These are phyloP conservation scores for Mycena metata DNA, from an alignment of 768 basidiomycete genomes.

Conservation along the genomic window DNA sequence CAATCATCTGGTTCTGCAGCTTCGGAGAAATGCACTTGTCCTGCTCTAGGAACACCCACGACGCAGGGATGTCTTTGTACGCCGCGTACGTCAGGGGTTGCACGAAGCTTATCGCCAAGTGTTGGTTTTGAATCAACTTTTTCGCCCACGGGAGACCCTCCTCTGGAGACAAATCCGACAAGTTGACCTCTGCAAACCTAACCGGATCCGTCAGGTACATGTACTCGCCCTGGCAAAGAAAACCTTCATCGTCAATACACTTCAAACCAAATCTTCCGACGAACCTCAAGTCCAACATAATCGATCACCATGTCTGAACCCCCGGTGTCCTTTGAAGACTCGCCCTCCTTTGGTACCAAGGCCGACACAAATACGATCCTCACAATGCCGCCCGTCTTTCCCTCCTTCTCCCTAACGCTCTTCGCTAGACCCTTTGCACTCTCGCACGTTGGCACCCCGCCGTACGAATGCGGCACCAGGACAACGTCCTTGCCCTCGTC, in stretches of 20 bases:
- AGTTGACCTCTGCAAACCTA: background rate
- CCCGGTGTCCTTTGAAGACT: background rate
- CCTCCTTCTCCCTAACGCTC: conserved; percentile 8
- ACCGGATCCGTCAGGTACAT: background rate
- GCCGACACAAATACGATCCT: conserved; percentile 7
- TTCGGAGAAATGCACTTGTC: background rate
- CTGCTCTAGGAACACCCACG: background rate
- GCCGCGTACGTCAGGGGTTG: conserved; percentile 1
- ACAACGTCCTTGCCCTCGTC: no score
- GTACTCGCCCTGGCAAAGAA: background rate
- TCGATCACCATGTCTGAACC: background rate
- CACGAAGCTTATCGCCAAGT: background rate
- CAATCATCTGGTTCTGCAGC: conserved; percentile 1
- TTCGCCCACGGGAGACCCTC: background rate
- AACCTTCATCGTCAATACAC: background rate
- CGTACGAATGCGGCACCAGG: background rate
- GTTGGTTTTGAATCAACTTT: background rate
- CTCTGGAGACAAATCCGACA: background rate
- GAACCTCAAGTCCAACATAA: background rate
- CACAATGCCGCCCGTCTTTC: background rate
- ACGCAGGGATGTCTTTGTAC: conserved; percentile 2
- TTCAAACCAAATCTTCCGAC: background rate
- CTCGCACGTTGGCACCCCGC: no score
- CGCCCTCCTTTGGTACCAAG: background rate
- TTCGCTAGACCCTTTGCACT: background rate